These are phyloP conservation scores for Scenedesmus sp. DNA, from an alignment of 163 green algal species.

Conservation along the genomic window DNA sequence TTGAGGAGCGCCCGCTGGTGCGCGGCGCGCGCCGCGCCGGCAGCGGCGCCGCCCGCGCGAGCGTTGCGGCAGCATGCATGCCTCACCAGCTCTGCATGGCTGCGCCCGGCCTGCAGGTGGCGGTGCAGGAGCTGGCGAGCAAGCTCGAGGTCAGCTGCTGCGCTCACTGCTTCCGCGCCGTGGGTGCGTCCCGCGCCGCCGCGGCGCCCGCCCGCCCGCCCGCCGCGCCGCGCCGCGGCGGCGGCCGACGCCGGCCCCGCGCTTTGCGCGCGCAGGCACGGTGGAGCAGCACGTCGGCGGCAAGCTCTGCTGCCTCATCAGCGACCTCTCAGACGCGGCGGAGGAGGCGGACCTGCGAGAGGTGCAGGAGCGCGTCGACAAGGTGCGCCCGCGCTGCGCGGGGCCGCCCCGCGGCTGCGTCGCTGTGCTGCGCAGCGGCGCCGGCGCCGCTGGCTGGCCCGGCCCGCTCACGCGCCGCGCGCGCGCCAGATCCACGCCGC, in stretches of 20 bases:
- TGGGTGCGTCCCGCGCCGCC: slow-evolving; percentile 25
- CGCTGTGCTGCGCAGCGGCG: background rate
- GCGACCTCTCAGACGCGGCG: slow-evolving; percentile 24
- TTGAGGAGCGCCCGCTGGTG: slow-evolving; percentile 33
- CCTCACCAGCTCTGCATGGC: background rate
- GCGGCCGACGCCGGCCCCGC: too few species aligned
- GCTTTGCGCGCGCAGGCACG: too few species aligned
- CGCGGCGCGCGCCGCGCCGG: background rate
- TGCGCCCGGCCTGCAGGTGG: background rate
- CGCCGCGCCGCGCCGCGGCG: too few species aligned
- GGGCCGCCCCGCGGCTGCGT: too few species aligned
- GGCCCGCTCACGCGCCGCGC: too few species aligned
- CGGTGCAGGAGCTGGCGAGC: slow-evolving; percentile 23
- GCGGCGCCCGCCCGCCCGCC: too few species aligned
- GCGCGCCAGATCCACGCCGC: slow-evolving; percentile 47
- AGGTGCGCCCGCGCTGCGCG: slow-evolving; percentile 13
- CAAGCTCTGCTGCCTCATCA: slow-evolving; percentile 45
- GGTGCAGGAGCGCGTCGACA: slow-evolving; percentile 38
- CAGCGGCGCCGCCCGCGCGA: background rate
- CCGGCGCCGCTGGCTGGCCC: too few species aligned
- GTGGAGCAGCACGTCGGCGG: slow-evolving; percentile 37
- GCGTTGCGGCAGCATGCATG: background rate
- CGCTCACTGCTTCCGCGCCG: slow-evolving; percentile 33
- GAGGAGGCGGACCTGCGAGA: slow-evolving; percentile 31
- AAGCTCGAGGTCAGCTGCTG: slow-evolving; percentile 36